phyloP scores from a whole-genome alignment of 83 land plant species.

The Picea engelmannii region DNA sequence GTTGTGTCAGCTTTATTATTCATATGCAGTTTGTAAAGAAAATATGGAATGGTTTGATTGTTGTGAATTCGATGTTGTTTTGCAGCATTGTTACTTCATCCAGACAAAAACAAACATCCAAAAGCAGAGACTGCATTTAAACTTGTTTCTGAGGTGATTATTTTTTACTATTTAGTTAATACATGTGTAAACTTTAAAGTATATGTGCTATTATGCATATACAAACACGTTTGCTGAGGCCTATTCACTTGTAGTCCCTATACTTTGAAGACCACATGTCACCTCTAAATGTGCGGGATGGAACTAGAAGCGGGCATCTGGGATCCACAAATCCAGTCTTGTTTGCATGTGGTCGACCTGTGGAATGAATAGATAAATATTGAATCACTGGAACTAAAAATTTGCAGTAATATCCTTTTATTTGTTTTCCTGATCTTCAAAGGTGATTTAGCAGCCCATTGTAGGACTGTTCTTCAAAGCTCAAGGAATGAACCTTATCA shows the following conservation, averaged over 20 bases:
- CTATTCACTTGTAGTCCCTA: background rate
- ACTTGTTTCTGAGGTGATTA: slow-evolving; percentile 60
- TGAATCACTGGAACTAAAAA: background rate
- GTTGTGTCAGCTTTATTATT: background rate
- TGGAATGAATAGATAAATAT: background rate
- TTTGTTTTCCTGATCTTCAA: slow-evolving; percentile 3
- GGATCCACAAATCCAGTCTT: background rate
- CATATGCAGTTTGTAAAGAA: background rate
- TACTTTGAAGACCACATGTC: background rate
- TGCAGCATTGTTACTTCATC: slow-evolving; percentile 71
- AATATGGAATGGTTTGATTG: background rate
- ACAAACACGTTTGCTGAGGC: background rate
- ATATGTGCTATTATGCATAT: background rate
- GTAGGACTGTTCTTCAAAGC: slow-evolving; percentile 1
- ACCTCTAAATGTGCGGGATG: background rate
- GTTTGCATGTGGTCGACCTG: background rate
- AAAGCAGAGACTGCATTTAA: slow-evolving; percentile 70
- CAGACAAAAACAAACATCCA: slow-evolving; percentile 68
- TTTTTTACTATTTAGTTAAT: background rate
- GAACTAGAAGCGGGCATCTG: background rate
- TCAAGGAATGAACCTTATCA: background rate
- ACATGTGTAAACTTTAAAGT: background rate
- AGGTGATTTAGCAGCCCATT: slow-evolving; percentile 1
- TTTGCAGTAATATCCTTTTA: background rate
- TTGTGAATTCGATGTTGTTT: background rate